Evolutionary conservation across 176 grass and related monocot species (phyloP).

Genomic region (Eragrostis nindensis): DNA sequence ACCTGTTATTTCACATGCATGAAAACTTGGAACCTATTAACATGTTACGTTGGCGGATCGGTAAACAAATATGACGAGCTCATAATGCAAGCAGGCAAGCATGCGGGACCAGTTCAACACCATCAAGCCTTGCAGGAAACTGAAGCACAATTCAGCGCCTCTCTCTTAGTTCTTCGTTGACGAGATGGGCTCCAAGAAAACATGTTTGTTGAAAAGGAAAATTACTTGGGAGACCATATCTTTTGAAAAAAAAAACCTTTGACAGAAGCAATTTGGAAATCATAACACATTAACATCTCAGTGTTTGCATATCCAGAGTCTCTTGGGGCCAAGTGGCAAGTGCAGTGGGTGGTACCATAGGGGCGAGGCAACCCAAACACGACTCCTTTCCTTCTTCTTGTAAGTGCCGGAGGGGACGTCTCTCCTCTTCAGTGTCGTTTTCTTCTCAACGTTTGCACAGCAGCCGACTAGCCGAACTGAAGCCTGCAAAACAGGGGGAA

Average conservation of each 20-base stretch:
- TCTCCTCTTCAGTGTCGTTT: too few relatives aligned
- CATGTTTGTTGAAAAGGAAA: neutral
- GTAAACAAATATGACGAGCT: slow-evolving; percentile 31
- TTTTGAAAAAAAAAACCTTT: slow-evolving; percentile 9
- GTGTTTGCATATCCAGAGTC: neutral
- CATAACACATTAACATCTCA: too few relatives aligned
- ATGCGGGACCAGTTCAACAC: slow-evolving; percentile 18
- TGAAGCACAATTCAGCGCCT: neutral
- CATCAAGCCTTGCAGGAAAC: neutral
- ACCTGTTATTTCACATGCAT: slow-evolving; percentile 8
- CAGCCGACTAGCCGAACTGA: too few relatives aligned
- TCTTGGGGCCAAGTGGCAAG: neutral
- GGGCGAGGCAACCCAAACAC: too few relatives aligned
- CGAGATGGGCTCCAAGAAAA: slow-evolving; percentile 5
- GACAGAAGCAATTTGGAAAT: too few relatives aligned
- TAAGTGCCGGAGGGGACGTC: too few relatives aligned
- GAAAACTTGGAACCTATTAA: neutral
- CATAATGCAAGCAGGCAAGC: slow-evolving; percentile 12
- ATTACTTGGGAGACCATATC: neutral
- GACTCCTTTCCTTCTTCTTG: too few relatives aligned
- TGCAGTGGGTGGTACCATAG: too few relatives aligned
- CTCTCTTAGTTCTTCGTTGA: slow-evolving; percentile 9
- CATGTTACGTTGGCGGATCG: slow-evolving; percentile 37
- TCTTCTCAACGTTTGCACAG: too few relatives aligned
- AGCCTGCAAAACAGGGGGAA: neutral